Percentiles rank a stretch among this genome's conserved stretches.
Evolutionary conservation across 192 early-diverging fungal genomes (phyloP).

Genomic region (Coemansia sp.): DNA sequence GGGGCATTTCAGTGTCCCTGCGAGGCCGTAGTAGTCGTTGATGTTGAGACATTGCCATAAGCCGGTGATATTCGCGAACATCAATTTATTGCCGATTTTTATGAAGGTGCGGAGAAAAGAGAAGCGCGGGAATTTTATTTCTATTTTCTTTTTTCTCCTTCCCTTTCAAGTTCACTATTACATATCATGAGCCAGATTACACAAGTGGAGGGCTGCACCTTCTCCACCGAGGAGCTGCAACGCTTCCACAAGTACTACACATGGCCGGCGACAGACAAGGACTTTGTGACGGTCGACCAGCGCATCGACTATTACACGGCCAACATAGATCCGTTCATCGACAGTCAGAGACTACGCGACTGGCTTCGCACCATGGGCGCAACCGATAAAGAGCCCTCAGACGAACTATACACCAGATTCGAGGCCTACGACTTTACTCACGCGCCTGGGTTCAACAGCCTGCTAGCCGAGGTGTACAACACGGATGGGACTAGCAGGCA

Average conservation of each 20-base stretch:
- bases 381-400: slow-evolving; percentile 1
- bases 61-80: neutral
- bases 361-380: slow-evolving; percentile 46
- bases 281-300: slow-evolving; percentile 6
- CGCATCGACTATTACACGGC: slow-evolving; percentile 29
- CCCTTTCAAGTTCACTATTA: neutral
- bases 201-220: slow-evolving; percentile 42
- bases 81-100: neutral
- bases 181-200: slow-evolving; percentile 19
- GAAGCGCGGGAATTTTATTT: neutral
- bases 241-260: slow-evolving; percentile 45
- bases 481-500: slow-evolving; percentile 14
- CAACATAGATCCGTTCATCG: slow-evolving; percentile 5
- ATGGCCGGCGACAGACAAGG: slow-evolving; percentile 13
- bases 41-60: neutral
- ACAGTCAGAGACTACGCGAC: slow-evolving; percentile 17
- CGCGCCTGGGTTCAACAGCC: slow-evolving; percentile 38
- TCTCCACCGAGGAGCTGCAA: slow-evolving; percentile 46
- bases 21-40: too few species aligned
- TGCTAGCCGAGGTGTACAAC: slow-evolving; percentile 25
- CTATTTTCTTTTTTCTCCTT: neutral
- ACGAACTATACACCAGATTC: slow-evolving; percentile 29
- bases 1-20: too few species aligned
- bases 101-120: neutral
- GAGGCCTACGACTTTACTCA: slow-evolving; percentile 37